These are phyloP conservation scores for Microcos paniculata DNA, from an alignment of 345 rosid genomes.

Conservation along the genomic window DNA sequence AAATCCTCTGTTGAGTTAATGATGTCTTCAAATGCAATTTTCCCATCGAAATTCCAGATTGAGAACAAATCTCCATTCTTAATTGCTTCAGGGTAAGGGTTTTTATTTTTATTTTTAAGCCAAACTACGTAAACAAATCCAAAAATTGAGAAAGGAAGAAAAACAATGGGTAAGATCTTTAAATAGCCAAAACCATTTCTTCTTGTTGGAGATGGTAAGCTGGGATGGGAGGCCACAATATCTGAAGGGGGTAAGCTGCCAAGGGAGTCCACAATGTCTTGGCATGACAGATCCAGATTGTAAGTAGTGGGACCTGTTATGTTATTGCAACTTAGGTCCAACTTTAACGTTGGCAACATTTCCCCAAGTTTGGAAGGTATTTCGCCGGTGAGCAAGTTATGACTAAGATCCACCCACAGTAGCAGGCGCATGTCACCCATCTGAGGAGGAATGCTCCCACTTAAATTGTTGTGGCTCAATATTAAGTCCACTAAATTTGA, in stretches of 20 bases:
- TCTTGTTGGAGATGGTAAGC: too few relatives aligned
- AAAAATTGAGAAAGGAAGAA: not conserved
- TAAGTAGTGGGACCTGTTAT: not conserved
- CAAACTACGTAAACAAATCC: not conserved
- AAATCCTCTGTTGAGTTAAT: slow-evolving; percentile 3
- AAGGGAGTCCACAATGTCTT: not conserved
- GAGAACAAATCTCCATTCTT: not conserved
- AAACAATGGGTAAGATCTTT: not conserved
- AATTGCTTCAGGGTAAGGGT: not conserved
- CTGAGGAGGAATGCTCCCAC: not conserved
- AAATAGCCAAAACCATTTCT: not conserved
- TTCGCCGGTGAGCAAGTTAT: not conserved
- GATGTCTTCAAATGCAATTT: slow-evolving; percentile 11
- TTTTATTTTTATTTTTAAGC: not conserved
- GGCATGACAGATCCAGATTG: not conserved
- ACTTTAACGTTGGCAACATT: not conserved
- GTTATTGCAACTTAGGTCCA: not conserved
- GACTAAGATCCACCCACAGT: not conserved
- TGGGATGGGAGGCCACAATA: too few relatives aligned
- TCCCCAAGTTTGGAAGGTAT: not conserved
- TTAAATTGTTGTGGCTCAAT: not conserved
- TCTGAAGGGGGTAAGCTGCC: too few relatives aligned
- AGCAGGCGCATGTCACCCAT: not conserved
- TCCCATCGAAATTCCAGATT: slow-evolving; percentile 12
- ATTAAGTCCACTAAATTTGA: too few relatives aligned